phyloP scores from a whole-genome alignment of 768 basidiomycete species.

The Hypsizygus marmoreus region DNA sequence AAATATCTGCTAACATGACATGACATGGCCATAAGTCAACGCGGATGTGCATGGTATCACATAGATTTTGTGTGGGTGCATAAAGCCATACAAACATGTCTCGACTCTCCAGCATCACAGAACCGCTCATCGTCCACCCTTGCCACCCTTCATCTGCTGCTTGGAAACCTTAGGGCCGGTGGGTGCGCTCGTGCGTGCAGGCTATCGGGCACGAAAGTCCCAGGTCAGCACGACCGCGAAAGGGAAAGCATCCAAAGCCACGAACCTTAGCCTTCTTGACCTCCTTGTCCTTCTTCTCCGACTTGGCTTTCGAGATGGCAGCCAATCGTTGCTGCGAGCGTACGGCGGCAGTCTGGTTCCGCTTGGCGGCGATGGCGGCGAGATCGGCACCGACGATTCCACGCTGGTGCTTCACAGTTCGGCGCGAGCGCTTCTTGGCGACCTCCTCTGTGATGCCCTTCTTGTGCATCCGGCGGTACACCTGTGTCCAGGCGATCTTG shows the following conservation, averaged over 20 bases:
- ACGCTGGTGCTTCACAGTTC: slow-evolving; percentile 96
- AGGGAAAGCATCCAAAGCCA: slow-evolving; percentile 6
- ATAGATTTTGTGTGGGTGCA: slow-evolving; percentile 28
- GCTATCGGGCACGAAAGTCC: slow-evolving; percentile 48
- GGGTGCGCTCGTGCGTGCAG: slow-evolving; percentile 50
- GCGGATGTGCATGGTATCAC: slow-evolving; percentile 23
- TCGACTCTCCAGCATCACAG: slow-evolving; percentile 16
- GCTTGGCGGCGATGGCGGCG: slow-evolving; percentile 84
- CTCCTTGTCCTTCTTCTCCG: slow-evolving; percentile 97
- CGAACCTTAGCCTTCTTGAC: slow-evolving; percentile 83
- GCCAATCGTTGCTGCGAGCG: slow-evolving; percentile 78
- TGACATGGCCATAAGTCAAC: too few species aligned
- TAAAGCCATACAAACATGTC: slow-evolving; percentile 29
- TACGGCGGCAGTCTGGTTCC: slow-evolving; percentile 88
- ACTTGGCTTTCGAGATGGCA: slow-evolving; percentile 93
- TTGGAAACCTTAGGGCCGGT: slow-evolving; percentile 87
- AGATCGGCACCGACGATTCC: slow-evolving; percentile 98
- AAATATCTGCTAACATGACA: too few species aligned
- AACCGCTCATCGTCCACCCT: slow-evolving; percentile 64
- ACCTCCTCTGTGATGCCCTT: slow-evolving; percentile 99
- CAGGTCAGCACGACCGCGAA: slow-evolving; percentile 4
- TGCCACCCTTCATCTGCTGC: slow-evolving; percentile 94
- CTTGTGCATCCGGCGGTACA: slow-evolving; percentile 98
- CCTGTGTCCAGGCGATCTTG: slow-evolving; percentile 97
- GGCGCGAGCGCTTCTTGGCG: slow-evolving; percentile 97